Evolutionary conservation across 2,329 filamentous ascomycete genomes (phyloP).

Genomic region (Acrocalymma vagum): DNA sequence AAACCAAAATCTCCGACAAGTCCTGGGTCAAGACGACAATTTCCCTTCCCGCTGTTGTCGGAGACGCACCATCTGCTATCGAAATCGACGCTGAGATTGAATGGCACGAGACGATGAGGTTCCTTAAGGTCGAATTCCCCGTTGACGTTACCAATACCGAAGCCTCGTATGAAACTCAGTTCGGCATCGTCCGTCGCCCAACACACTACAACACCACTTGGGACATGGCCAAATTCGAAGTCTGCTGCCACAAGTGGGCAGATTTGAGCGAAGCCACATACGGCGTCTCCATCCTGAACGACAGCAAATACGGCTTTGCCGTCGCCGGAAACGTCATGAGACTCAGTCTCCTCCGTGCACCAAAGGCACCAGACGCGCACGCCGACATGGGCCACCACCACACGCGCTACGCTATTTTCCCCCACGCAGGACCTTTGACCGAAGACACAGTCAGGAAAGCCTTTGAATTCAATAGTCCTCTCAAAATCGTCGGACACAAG

Average conservation of each 20-base stretch:
- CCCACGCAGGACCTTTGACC: constrained; percentile 77
- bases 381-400: constrained; percentile 92
- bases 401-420: constrained; percentile 90
- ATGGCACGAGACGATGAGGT: constrained; percentile 97
- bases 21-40: constrained; percentile 90
- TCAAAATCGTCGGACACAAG: constrained; percentile 61
- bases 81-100: constrained; percentile 88
- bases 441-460: constrained; percentile 80
- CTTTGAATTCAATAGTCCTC: constrained; percentile 88
- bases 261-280: constrained; percentile 89
- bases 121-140: constrained; percentile 98
- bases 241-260: constrained; percentile 94
- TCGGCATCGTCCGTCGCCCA: constrained; percentile 84
- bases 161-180: constrained; percentile 95
- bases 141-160: constrained; percentile 91
- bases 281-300: constrained; percentile 91
- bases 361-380: constrained; percentile 91
- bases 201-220: constrained; percentile 98
- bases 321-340: constrained; percentile 90
- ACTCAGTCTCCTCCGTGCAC: constrained; percentile 82
- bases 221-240: constrained; percentile 98
- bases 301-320: constrained; percentile 96
- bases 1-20: constrained; percentile 85
- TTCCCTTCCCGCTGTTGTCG: constrained; percentile 74
- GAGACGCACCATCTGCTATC: constrained; percentile 73